Evolutionary conservation across 2,329 filamentous ascomycete genomes (phyloP).

Genomic region (Alternaria consortialis): DNA sequence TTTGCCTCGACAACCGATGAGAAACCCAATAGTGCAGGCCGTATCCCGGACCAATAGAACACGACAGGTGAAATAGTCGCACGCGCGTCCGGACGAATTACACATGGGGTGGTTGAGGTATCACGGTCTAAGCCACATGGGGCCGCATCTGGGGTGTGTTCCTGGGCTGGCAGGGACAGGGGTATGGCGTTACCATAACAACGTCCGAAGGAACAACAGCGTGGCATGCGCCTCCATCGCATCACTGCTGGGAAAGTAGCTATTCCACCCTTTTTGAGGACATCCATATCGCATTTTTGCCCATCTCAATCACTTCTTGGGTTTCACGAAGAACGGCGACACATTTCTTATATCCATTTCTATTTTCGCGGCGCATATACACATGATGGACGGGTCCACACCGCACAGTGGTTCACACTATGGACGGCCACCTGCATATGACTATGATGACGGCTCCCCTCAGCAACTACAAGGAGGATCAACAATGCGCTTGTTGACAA

Average conservation of each 20-base stretch:
- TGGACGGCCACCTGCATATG: constrained; percentile 56
- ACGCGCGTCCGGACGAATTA: constrained; percentile 9
- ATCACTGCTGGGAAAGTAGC: constrained; percentile 10
- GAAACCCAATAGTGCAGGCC: constrained; percentile 2
- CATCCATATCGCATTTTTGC: constrained; percentile 28
- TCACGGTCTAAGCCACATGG: constrained; percentile 11
- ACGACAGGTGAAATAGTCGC: constrained; percentile 5
- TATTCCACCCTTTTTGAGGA: constrained; percentile 23
- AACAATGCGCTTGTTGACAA: constrained; percentile 62
- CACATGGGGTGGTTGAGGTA: constrained; percentile 6
- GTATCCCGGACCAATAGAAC: constrained; percentile 7
- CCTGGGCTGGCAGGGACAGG: constrained; percentile 11
- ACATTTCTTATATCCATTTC: constrained; percentile 1
- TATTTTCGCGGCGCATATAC: constrained; percentile 14
- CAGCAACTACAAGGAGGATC: constrained; percentile 52
- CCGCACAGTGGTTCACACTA: constrained; percentile 50
- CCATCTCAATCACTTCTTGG: constrained; percentile 18
- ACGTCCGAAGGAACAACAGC: constrained; percentile 24
- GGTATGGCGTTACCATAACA: constrained; percentile 15
- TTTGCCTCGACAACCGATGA: constrained; percentile 8
- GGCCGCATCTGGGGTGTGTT: constrained; percentile 14
- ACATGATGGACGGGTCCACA: constrained; percentile 45
- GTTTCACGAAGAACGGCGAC: constrained; percentile 7
- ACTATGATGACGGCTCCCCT: constrained; percentile 51
- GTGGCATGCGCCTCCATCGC: constrained; percentile 10